These are phyloP conservation scores for Aspergillus udagawae DNA, from an alignment of 2,329 filamentous ascomycete species.

Conservation along the genomic window DNA sequence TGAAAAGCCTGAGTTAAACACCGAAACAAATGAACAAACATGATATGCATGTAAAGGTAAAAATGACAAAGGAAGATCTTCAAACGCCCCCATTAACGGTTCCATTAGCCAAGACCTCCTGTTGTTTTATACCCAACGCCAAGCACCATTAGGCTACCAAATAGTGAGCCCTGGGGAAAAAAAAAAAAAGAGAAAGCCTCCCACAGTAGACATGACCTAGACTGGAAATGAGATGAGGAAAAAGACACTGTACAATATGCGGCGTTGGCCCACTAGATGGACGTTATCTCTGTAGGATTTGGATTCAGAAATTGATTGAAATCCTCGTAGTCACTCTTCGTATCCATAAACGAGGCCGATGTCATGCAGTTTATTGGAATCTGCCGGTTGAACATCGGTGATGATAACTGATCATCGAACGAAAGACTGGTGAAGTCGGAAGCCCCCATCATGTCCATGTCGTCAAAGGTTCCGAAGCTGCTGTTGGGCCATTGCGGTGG, in stretches of 20 bases:
- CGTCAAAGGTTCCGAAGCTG: conserved; percentile 27
- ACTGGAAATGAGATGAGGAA: conserved; percentile 1
- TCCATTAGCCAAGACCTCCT: conserved; percentile 6
- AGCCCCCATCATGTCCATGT: conserved; percentile 30
- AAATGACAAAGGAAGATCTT: background rate
- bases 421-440: conserved; percentile 28
- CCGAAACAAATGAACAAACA: conserved; percentile 3
- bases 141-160: conserved; percentile 3
- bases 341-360: conserved; percentile 25
- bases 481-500: conserved; percentile 24
- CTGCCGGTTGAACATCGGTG: conserved; percentile 35
- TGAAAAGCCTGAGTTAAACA: background rate
- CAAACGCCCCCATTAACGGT: conserved; percentile 1
- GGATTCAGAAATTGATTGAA: conserved; percentile 40
- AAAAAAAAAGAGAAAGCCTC: too few relatives aligned
- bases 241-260: conserved; percentile 7
- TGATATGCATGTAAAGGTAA: background rate
- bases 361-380: conserved; percentile 33
- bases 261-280: conserved; percentile 20
- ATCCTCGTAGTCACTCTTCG: conserved; percentile 35
- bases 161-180: background rate
- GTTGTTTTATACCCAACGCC: conserved; percentile 18
- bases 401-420: conserved; percentile 32
- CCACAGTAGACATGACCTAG: background rate
- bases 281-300: conserved; percentile 36